Evolutionary conservation across 495 filamentous ascomycete genomes (phyloP), one percentile per base, ranked within the genome.

Genomic region (Daldinia vernicosa): DNA sequence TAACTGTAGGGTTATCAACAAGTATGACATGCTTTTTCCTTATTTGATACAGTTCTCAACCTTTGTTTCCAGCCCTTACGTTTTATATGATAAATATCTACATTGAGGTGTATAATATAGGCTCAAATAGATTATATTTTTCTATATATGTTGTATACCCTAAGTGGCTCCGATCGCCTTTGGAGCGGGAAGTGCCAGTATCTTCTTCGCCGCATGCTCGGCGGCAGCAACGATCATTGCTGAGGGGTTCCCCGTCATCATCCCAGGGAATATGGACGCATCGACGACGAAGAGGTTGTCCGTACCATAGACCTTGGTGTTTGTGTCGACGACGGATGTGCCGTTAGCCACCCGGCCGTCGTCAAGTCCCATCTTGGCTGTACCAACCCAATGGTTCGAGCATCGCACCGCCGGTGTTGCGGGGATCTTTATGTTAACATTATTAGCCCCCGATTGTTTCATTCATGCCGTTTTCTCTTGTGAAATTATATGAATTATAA

Each of bases 301-400:
- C 47, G 77, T 86, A 43, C 86, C 85, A 58, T 87, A 88, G 19
- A 88, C 86, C 72, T 84, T 85, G 27, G 85, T 80, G 74, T 86
- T 84, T 5, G 76, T 76, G 59, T 89, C 86, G 32, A 89, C 86
- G 35, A 89, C 86, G 1, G 84, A 80, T 24, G 83, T 85, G 51
- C 86, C 86, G 51, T 74, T 75, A n/a, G 74, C 79, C 28, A 80
- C 77, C 11, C 84, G 80, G 40, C 86, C 85, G 63, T 86, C 84
- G 63, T 89, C 86, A 1, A 78, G 77, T 22, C 86, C 86, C 76
- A 89, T 84, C 81, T 87, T 87, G 0, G 83, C 80, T 26, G 82
- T 84, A 6, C 81, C 81, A 66, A 85, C 80, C 82, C 85, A 88
- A 78, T 87, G 86, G 57, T 76, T 76, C 14, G 75, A 67, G 60